A percentile compares a stretch with the other conserved stretches of the same genome.
phyloP scores from a whole-genome alignment of 257 asterid species.

The Rhazya stricta region DNA sequence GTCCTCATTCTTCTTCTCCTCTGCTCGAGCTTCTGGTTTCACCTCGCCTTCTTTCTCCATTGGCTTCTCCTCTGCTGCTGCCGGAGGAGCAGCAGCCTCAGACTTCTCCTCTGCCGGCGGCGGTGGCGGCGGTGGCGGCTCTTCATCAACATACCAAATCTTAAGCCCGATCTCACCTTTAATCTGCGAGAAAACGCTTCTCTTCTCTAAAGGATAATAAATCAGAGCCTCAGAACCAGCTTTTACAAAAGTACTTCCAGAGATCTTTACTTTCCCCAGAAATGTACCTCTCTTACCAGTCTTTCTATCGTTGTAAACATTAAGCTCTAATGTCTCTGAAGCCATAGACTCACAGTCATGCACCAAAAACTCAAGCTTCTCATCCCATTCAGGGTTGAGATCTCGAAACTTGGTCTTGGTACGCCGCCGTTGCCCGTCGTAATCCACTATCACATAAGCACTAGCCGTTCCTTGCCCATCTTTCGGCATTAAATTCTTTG shows the following conservation, averaged over 20 bases:
- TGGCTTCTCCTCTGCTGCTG: conserved; percentile 34
- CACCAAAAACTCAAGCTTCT: conserved; percentile 64
- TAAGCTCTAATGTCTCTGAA: conserved; percentile 52
- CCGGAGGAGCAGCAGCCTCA: conserved; percentile 27
- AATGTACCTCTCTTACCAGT: conserved; percentile 60
- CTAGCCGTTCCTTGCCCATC: conserved; percentile 97
- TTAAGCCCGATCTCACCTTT: conserved; percentile 86
- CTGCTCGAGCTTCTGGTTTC: conserved; percentile 21
- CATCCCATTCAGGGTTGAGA: conserved; percentile 91
- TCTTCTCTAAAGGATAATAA: conserved; percentile 77
- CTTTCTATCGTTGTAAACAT: conserved; percentile 73
- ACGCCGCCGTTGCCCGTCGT: conserved; percentile 89
- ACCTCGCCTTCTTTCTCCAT: conserved; percentile 33
- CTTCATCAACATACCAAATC: conserved; percentile 57
- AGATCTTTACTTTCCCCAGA: conserved; percentile 76
- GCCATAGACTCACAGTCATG: conserved; percentile 59
- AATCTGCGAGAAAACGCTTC: conserved; percentile 88
- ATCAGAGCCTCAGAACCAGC: conserved; percentile 57
- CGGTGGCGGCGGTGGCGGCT: conserved; percentile 24
- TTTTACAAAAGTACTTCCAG: conserved; percentile 54
- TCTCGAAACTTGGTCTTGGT: conserved; percentile 68
- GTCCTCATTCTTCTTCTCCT: conserved; percentile 38
- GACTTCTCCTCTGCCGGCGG: conserved; percentile 30
- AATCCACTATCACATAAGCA: conserved; percentile 73
- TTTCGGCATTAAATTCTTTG: conserved; percentile 86